phyloP scores from a whole-genome alignment of 345 rosid genomes.

The Salix brachista region DNA sequence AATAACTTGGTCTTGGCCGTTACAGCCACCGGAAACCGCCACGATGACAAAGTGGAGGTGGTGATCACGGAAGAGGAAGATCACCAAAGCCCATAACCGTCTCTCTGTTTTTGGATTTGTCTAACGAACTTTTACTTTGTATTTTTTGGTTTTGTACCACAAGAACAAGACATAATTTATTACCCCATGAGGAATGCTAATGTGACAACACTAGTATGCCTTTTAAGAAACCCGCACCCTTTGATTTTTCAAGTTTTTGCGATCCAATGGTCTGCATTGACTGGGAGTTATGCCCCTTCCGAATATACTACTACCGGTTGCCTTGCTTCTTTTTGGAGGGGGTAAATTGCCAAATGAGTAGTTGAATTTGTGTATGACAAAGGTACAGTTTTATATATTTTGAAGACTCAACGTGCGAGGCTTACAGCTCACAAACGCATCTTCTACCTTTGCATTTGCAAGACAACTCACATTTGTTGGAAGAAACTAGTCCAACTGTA shows the following conservation, averaged over 20 bases:
- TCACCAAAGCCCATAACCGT: not conserved
- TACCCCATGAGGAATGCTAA: not conserved
- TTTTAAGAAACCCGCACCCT: not conserved
- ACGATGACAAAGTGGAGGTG: not conserved
- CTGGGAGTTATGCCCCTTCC: not conserved
- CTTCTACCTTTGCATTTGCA: not conserved
- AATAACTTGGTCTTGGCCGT: not conserved
- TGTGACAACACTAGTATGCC: slow-evolving; percentile 9
- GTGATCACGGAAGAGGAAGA: not conserved
- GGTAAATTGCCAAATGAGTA: not conserved
- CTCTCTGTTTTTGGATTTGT: slow-evolving; percentile 9
- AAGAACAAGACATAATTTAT: not conserved
- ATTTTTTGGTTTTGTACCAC: not conserved
- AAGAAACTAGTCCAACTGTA: not conserved
- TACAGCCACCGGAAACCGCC: slow-evolving; percentile 7
- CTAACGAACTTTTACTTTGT: slow-evolving; percentile 14
- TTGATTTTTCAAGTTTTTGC: not conserved
- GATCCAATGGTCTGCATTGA: slow-evolving; percentile 1
- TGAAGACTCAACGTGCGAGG: not conserved
- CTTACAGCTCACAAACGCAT: not conserved
- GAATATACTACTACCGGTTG: not conserved
- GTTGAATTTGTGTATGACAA: not conserved
- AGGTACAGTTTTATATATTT: not conserved
- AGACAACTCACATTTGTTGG: not conserved
- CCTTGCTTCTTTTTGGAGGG: not conserved